Conservation (phyloP, 2,329 filamentous ascomycete species). For the Neofusicoccum sp. region DNA sequence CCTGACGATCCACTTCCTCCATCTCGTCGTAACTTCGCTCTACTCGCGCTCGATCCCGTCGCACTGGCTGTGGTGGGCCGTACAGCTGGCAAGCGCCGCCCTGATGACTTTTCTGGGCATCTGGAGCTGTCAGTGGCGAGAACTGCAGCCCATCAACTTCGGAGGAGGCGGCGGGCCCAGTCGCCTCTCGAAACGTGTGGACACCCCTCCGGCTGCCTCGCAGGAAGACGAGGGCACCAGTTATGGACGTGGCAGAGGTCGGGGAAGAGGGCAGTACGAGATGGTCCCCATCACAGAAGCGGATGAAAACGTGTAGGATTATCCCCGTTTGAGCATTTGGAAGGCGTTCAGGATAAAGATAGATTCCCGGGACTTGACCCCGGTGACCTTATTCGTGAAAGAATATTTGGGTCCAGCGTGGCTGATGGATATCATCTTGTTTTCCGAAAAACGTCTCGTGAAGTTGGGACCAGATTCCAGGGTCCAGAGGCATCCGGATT, state of each 20-base stretch:
- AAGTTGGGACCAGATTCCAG: too few species aligned
- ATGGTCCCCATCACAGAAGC: constrained; percentile 46
- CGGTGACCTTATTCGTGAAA: not conserved
- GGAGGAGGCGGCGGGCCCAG: constrained; percentile 54
- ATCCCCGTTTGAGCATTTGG: constrained; percentile 27
- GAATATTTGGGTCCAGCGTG: not conserved
- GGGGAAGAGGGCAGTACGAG: constrained; percentile 48
- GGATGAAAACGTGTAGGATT: constrained; percentile 34
- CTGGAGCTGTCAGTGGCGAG: constrained; percentile 88
- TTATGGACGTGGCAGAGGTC: constrained; percentile 38
- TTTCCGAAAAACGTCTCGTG: too few species aligned
- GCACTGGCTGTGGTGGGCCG: constrained; percentile 82
- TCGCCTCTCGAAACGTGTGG: constrained; percentile 22
- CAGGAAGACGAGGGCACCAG: constrained; percentile 37
- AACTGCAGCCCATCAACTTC: constrained; percentile 85
- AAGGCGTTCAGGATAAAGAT: constrained; percentile 26
- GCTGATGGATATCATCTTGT: not conserved
- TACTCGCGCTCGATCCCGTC: constrained; percentile 75
- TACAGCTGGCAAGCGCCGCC: constrained; percentile 60
- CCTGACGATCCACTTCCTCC: constrained; percentile 80
- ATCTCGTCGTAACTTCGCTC: constrained; percentile 72
- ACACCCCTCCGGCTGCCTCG: constrained; percentile 21
- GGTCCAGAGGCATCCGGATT: too few species aligned
- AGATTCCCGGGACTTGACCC: constrained; percentile 13
- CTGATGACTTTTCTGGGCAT: constrained; percentile 72